Evolutionary conservation across 768 basidiomycete genomes (phyloP), one percentile per base, ranked within the genome.

Genomic region (Leccinum variicolor): DNA sequence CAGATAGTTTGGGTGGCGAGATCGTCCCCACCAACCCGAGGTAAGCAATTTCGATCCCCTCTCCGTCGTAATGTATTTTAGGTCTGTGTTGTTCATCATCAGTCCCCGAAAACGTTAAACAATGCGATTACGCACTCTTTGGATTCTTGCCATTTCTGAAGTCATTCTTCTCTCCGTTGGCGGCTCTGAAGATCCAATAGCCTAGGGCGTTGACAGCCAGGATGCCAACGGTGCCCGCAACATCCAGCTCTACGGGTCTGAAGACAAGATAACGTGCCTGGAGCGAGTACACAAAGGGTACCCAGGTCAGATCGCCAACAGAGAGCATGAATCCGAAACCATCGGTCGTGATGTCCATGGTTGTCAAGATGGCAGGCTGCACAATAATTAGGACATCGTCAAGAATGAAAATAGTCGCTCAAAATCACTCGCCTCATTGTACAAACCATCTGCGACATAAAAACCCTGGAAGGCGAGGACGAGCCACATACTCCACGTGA

Each of bases 241-340:
- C 74, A 45, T 91, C 90, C 47, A 98, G 84, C 60, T 92, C 87
- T 33, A 90, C 77, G 15, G 84, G 94, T 55, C 83, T 82, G 78
- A 93, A 95, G n/a, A 87, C 96, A 59, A 99, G 86, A 74, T 91
- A 99, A 52, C 94, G 89, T 1, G 95, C 92, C 75, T 98, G 95
- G 14, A 98, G 84, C 29, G 86, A 86, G 75, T 98, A 99, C 15
- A 85, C 87, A 74, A 98, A 96, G 11, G 96, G 96, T 11, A 99
- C 92, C 90, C 92, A 98, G 19, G 86, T 74, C 28, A 98, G 82
- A 68, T 98, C 94, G 43, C 97, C 96, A 49, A 96, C 82, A 5
- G 93, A 75, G 28, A 99, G 87, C 97, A 99, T 99, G 81, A 94
- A 98, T 7, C 97, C 97, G 66, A 98, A 98, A 11, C 97, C 97